A percentile compares a stretch with the other conserved stretches of the same genome.
phyloP scores from a whole-genome alignment of 108 stramenopile genomes.

The Conticribra weissflogii region DNA sequence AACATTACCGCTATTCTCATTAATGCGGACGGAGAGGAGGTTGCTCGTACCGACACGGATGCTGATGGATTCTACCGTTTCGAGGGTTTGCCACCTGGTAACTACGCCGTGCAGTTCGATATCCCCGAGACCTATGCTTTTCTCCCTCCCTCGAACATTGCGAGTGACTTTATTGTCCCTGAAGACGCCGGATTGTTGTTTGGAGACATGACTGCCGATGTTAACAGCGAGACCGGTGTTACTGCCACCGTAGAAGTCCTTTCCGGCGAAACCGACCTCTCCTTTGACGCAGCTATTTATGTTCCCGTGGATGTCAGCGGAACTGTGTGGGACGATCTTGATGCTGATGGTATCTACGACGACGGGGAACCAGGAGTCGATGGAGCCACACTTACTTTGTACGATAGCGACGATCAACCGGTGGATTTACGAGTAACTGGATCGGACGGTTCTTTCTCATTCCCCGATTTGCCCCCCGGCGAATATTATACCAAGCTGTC shows the following conservation, averaged over 20 bases:
- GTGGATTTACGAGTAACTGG: constrained; percentile 1
- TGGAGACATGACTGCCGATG: constrained; percentile 20
- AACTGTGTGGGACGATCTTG: constrained; percentile 35
- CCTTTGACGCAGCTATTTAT: constrained; percentile 42
- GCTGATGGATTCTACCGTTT: constrained; percentile 26
- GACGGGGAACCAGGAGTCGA: constrained; percentile 16
- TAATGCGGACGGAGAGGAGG: constrained; percentile 1
- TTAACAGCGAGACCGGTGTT: constrained; percentile 18
- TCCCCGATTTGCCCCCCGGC: constrained; percentile 21
- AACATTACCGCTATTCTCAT: constrained; percentile 18
- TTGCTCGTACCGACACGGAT: constrained; percentile 14
- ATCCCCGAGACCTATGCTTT: constrained; percentile 30
- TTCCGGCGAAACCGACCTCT: constrained; percentile 22
- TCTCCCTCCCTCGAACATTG: constrained; percentile 24
- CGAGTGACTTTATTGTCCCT: constrained; percentile 17
- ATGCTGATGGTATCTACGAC: constrained; percentile 32
- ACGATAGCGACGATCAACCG: constrained; percentile 11
- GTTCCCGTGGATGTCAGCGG: constrained; percentile 28
- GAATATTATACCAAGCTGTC: constrained; percentile 24
- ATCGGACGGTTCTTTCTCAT: constrained; percentile 17
- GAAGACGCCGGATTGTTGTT: constrained; percentile 20
- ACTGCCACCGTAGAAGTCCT: constrained; percentile 16
- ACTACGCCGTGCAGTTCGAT: constrained; percentile 25
- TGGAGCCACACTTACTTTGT: constrained; percentile 21
- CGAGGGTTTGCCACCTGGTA: constrained; percentile 4